A percentile compares a stretch with the other conserved stretches of the same genome.
These are phyloP conservation scores for Marasmius sp. DNA, from an alignment of 1,284 basidiomycete species.

Conservation along the genomic window DNA sequence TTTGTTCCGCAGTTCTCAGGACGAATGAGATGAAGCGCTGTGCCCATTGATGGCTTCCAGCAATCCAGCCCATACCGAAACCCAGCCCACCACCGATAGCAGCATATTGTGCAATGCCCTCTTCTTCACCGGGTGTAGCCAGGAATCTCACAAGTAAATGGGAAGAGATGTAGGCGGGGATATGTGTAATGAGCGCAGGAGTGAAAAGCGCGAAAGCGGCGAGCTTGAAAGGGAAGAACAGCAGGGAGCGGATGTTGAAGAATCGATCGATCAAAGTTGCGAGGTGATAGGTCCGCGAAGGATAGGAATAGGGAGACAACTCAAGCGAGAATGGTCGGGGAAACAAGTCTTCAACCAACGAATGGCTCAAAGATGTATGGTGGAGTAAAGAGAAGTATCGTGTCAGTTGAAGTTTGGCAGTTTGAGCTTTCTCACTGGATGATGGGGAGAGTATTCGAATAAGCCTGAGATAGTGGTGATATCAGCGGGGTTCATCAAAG, in stretches of 20 bases:
- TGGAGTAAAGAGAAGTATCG: constrained; percentile 62
- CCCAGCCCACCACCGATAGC: constrained; percentile 41
- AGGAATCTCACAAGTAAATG: constrained; percentile 29
- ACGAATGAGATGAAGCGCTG: constrained; percentile 3
- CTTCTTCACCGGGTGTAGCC: constrained; percentile 36
- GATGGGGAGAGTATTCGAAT: constrained; percentile 9
- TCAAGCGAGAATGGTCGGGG: constrained; percentile 19
- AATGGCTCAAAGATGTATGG: constrained; percentile 52
- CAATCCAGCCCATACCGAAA: constrained; percentile 19
- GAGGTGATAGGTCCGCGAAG: constrained; percentile 11
- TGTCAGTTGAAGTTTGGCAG: constrained; percentile 43
- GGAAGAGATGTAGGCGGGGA: constrained; percentile 37
- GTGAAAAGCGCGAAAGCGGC: constrained; percentile 25
- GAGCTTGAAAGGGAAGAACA: constrained; percentile 20
- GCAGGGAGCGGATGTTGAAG: constrained; percentile 21
- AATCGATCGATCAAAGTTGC: constrained; percentile 8
- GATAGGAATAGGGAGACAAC: constrained; percentile 7
- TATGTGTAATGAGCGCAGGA: constrained; percentile 33
- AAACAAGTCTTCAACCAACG: constrained; percentile 39
- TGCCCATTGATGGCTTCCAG: constrained; percentile 11
- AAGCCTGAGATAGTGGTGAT: constrained; percentile 12
- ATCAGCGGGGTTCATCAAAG: constrained; percentile 10
- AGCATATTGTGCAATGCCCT: constrained; percentile 42
- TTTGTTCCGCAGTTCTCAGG: neutral
- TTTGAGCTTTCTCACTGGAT: constrained; percentile 7